Evolutionary conservation across 164 flowering plant species (phyloP).

Genomic region (Tetrastigma voinierianum): DNA sequence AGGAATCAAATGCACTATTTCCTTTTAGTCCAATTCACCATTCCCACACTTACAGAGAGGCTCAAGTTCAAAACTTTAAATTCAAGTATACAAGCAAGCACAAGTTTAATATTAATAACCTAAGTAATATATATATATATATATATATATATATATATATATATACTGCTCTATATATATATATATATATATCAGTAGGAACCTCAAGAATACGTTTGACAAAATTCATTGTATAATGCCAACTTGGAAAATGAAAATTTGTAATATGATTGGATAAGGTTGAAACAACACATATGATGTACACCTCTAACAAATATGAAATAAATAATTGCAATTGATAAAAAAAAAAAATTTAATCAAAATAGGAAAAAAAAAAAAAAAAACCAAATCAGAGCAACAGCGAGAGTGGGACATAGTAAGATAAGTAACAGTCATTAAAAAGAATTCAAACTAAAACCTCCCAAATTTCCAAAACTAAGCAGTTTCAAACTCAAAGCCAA

Average conservation of each 20-base stretch:
- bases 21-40: not conserved
- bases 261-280: not conserved
- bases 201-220: no score
- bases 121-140: not conserved
- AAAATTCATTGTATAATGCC: not conserved
- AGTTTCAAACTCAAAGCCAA: not conserved
- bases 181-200: no score
- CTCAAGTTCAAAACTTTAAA: not conserved
- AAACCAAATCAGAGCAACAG: not conserved
- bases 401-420: not conserved
- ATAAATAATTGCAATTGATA: not conserved
- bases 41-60: not conserved
- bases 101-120: not conserved
- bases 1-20: not conserved
- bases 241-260: not conserved
- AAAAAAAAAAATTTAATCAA: not conserved
- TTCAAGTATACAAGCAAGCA: not conserved
- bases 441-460: constrained; percentile 4
- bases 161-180: no score
- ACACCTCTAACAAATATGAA: not conserved
- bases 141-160: no score
- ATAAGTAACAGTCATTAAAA: not conserved
- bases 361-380: not conserved
- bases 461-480: constrained; percentile 4
- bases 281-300: not conserved